Percentiles rank a stretch among this genome's conserved stretches.
Evolutionary conservation across 1,284 basidiomycete genomes (phyloP).

Genomic region (Heterobasidion annosum): DNA sequence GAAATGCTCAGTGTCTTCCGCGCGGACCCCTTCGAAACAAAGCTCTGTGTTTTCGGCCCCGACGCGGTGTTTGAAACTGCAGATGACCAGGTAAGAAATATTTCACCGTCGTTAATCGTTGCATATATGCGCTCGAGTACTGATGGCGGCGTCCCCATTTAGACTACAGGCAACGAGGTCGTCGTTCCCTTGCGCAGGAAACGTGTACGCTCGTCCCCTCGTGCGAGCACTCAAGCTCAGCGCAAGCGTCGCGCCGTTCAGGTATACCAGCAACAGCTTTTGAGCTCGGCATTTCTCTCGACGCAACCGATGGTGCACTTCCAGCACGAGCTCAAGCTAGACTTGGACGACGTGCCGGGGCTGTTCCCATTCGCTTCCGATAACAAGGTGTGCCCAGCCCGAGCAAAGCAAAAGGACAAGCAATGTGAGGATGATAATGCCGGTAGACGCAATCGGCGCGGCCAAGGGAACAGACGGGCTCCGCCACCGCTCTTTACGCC

Average conservation of each 20-base stretch:
- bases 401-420: not conserved
- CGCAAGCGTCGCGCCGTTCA: not conserved
- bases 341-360: not conserved
- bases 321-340: not conserved
- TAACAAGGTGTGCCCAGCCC: not conserved
- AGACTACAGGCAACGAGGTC: not conserved
- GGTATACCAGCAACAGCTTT: not conserved
- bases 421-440: not conserved
- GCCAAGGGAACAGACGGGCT: not conserved
- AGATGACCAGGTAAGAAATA: too few species aligned
- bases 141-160: too few species aligned
- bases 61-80: not conserved
- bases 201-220: not conserved
- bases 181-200: not conserved
- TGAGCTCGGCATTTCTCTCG: not conserved
- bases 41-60: not conserved
- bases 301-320: not conserved
- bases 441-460: not conserved
- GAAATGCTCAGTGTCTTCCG: constrained; percentile 13
- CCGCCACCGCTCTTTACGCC: not conserved
- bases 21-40: constrained; percentile 9
- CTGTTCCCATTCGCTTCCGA: not conserved
- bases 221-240: not conserved
- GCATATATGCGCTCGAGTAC: not conserved
- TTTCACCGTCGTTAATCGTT: not conserved